Percentiles rank a stretch among this genome's conserved stretches.
Conservation (phyloP, 441 rosid genomes). For the Gossypium lobatum region DNA sequence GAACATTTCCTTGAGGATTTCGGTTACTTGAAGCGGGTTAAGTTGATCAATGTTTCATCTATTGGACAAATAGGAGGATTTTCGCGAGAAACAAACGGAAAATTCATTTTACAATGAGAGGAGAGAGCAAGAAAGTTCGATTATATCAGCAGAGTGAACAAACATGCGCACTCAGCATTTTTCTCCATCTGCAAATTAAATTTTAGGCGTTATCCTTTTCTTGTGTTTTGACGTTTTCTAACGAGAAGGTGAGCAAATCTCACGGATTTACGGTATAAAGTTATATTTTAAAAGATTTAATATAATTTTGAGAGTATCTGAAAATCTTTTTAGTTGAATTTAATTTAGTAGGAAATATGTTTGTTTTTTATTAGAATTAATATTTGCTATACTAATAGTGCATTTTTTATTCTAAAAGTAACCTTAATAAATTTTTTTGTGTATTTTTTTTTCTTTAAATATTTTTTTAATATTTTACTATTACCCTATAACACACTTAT, state of each 20-base stretch:
- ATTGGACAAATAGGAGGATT: slow-evolving; percentile 18
- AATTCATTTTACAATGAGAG: slow-evolving; percentile 3
- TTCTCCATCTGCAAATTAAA: not conserved
- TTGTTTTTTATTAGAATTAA: no score
- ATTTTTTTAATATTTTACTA: no score
- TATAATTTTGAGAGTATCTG: not conserved
- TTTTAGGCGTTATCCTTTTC: slow-evolving; percentile 2
- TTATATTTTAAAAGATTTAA: no score
- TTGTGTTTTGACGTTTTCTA: not conserved
- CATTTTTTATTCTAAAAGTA: no score
- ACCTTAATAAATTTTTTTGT: no score
- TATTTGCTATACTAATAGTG: no score
- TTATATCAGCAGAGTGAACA: not conserved
- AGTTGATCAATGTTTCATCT: slow-evolving; percentile 16
- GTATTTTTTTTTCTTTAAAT: no score
- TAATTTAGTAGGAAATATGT: no score
- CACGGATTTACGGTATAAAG: not conserved
- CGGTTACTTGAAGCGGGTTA: slow-evolving; percentile 14
- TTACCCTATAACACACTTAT: no score
- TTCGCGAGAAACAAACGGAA: slow-evolving; percentile 12
- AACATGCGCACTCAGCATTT: not conserved
- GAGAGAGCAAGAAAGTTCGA: slow-evolving; percentile 37
- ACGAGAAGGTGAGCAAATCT: not conserved
- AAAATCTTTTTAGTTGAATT: not conserved
- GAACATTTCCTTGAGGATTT: slow-evolving; percentile 32